Percentiles rank a stretch among this genome's conserved stretches.
These are phyloP conservation scores for Eutrema heterophyllum DNA, from an alignment of 345 rosid species.

Conservation along the genomic window DNA sequence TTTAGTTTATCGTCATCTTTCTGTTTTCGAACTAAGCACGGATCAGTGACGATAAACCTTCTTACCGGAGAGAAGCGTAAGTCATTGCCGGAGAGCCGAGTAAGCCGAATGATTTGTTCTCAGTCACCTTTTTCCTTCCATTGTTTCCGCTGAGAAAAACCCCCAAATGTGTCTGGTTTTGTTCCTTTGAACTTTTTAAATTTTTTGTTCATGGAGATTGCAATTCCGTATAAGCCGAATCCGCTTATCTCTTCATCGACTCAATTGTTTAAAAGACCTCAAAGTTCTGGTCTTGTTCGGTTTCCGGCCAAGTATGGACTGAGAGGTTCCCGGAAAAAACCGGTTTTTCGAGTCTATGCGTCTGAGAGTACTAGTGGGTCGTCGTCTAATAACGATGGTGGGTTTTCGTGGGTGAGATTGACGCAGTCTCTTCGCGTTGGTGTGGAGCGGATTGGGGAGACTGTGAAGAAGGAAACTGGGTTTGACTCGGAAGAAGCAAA, in stretches of 20 bases:
- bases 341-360: constrained; percentile 37
- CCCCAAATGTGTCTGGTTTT: constrained; percentile 8
- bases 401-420: constrained; percentile 56
- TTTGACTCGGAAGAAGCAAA: constrained; percentile 49
- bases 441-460: constrained; percentile 48
- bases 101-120: neutral
- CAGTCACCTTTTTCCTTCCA: neutral
- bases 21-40: neutral
- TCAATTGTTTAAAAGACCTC: constrained; percentile 1
- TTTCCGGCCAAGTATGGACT: constrained; percentile 31
- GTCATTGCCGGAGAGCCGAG: constrained; percentile 17
- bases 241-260: constrained; percentile 38
- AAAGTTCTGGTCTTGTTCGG: constrained; percentile 21
- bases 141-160: neutral
- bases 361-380: constrained; percentile 46
- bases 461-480: constrained; percentile 66
- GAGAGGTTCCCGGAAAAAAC: constrained; percentile 30
- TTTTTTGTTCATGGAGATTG: constrained; percentile 36
- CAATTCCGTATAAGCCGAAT: constrained; percentile 34
- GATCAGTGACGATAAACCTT: constrained; percentile 29
- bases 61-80: constrained; percentile 10
- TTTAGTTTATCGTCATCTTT: constrained; percentile 7
- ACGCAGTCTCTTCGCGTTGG: constrained; percentile 44
- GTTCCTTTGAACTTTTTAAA: neutral
- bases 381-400: constrained; percentile 29